phyloP scores from a whole-genome alignment of 2,329 filamentous ascomycete species.

The Dactylonectria estremocensis region DNA sequence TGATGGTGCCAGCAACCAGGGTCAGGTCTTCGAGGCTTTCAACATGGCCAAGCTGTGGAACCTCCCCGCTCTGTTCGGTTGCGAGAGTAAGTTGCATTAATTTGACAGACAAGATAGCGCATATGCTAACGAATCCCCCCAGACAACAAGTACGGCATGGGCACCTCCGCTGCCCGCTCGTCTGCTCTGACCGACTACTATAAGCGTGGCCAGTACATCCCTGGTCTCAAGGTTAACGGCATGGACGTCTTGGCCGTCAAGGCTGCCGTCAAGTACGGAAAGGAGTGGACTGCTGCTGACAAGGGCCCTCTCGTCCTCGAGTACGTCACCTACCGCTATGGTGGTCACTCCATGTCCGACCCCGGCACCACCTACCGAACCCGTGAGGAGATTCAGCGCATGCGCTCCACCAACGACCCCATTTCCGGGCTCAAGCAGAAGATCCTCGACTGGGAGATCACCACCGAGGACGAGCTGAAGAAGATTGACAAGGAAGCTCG shows the following conservation, averaged over 20 bases:
- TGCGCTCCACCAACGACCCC: constrained; percentile 98
- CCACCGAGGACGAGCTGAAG: constrained; percentile 96
- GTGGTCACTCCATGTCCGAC: constrained; percentile 99
- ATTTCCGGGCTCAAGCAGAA: constrained; percentile 99
- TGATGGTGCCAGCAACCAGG: constrained; percentile 99
- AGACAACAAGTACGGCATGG: constrained; percentile 99
- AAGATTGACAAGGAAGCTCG: constrained; percentile 94
- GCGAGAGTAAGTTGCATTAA: constrained; percentile 83
- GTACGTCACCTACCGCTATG: constrained; percentile 99
- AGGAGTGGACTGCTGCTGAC: constrained; percentile 85
- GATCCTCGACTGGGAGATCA: constrained; percentile 95
- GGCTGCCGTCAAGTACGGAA: constrained; percentile 94
- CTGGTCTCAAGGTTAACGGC: constrained; percentile 98
- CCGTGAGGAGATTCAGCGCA: constrained; percentile 99
- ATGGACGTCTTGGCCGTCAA: constrained; percentile 99
- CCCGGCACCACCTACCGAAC: constrained; percentile 99
- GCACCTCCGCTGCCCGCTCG: constrained; percentile 93
- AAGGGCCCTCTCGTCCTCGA: constrained; percentile 97
- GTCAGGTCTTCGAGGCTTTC: constrained; percentile 99
- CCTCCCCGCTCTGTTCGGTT: constrained; percentile 94
- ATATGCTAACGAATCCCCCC: constrained; percentile 29
- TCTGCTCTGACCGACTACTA: constrained; percentile 99
- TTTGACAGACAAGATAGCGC: background rate
- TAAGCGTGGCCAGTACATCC: constrained; percentile 99
- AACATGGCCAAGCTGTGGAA: constrained; percentile 99